Base-by-base conservation (phyloP, 1,284 basidiomycete genomes). In the Agaricales sp. region DNA sequence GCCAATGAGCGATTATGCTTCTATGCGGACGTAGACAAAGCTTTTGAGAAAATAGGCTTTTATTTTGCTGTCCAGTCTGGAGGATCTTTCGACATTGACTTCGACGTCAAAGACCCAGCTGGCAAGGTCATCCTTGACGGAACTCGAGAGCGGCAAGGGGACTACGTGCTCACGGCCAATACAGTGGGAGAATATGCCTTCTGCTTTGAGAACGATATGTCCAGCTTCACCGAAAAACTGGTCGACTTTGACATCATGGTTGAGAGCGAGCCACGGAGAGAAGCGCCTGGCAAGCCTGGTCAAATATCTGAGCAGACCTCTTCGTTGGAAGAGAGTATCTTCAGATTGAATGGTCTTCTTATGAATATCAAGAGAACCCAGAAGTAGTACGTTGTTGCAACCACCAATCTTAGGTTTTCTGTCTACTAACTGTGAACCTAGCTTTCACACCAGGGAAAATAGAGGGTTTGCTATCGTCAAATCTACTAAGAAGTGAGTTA, bases 191-290 rank as follows among this genome's bases (percentile, higher is more conserved):
- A 99, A 75, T 98, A 98, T 68, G 73, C 92, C 2, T 99, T 99
- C 71, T 99, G 96, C 71, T 97, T 99, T 64, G 88, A 93, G 63
- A 99, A 99, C 67, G 91, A 95, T 70, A 90, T 92, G 80, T 90
- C 85, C 6, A 90, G 87, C 2, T 75, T 93, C 56, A 86, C 86
- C 18, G 71, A 92, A 69, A 96, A 97, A 67, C 77, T 96, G 50
- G 75, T 98, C 57, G 94, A 97, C 68, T 95, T 97, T 64, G 93
- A 96, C 65, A 94, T 95, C 66, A 92, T 95, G 90, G 90, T 96
- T 53, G 92, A 96, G 71, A 92, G 86, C 54, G 93, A 97, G 63
- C 93, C 93, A 1, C 71, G 93, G 47, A 74, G 89, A 48, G 84
- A 90, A 59, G 75, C 87, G 2, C 82, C 87, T 6, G 83, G 84